Percentiles rank a stretch among this genome's conserved stretches.
Conservation (phyloP, 768 basidiomycete species). For the Termitomyces bulborhizus region DNA sequence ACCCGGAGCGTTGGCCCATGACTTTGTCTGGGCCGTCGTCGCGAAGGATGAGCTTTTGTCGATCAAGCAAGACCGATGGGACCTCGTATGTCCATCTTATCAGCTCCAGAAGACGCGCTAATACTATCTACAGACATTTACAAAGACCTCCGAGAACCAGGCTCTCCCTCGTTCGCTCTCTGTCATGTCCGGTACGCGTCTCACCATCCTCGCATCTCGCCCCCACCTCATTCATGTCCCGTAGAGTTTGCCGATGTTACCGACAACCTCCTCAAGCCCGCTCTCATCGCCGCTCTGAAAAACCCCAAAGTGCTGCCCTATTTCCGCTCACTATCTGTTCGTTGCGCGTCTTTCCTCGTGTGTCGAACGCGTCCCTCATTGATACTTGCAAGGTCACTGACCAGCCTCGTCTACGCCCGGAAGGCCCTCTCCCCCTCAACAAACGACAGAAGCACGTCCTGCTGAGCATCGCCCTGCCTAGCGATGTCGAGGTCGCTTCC, state of each 20-base stretch:
- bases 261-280: constrained; percentile 64
- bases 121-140: constrained; percentile 56
- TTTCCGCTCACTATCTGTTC: constrained; percentile 81
- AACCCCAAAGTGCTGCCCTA: constrained; percentile 62
- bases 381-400: constrained; percentile 59
- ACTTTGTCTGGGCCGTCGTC: constrained; percentile 82
- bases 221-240: background rate
- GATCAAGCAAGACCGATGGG: constrained; percentile 75
- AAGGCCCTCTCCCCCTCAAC: constrained; percentile 37
- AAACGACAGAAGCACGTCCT: constrained; percentile 70
- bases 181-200: constrained; percentile 63
- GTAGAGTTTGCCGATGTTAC: constrained; percentile 83
- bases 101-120: background rate
- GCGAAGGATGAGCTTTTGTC: constrained; percentile 70
- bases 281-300: constrained; percentile 51
- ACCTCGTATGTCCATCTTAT: constrained; percentile 55
- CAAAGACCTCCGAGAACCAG: constrained; percentile 65
- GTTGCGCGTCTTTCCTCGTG: background rate
- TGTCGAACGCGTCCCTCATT: background rate
- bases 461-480: constrained; percentile 56
- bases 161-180: constrained; percentile 55
- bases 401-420: constrained; percentile 72
- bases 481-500: constrained; percentile 41
- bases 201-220: background rate
- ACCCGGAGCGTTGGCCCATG: constrained; percentile 40